A percentile compares a stretch with the other conserved stretches of the same genome.
These are phyloP conservation scores for Ramaria rubella DNA, from an alignment of 768 basidiomycete species.

Conservation along the genomic window DNA sequence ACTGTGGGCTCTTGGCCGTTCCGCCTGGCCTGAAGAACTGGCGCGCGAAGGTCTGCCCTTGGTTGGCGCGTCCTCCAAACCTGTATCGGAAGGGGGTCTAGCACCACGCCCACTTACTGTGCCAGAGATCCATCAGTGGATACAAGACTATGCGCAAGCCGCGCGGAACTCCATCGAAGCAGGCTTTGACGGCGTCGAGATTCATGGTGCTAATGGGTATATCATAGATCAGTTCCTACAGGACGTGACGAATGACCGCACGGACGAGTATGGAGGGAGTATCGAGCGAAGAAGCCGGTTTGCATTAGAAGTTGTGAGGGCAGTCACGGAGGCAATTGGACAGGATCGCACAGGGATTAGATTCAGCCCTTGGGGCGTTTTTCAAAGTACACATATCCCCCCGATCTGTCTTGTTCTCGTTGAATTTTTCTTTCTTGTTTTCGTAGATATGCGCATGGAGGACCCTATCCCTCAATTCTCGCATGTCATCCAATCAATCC, in stretches of 20 bases:
- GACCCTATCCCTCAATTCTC: conserved; percentile 51
- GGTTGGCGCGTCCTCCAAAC: conserved; percentile 7
- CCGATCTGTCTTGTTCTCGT: neutral
- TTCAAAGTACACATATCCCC: neutral
- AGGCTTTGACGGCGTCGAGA: conserved; percentile 64
- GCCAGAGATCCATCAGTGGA: conserved; percentile 44
- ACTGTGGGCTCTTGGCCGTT: conserved; percentile 51
- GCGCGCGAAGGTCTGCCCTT: conserved; percentile 17
- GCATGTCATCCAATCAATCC: conserved; percentile 43
- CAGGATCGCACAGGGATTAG: conserved; percentile 47
- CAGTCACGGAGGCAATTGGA: conserved; percentile 47
- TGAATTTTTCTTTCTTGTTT: neutral
- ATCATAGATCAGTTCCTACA: conserved; percentile 59
- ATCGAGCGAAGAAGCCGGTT: conserved; percentile 56
- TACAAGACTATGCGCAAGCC: conserved; percentile 44
- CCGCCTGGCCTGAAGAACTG: conserved; percentile 30
- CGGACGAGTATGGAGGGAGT: conserved; percentile 63
- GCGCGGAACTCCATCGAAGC: conserved; percentile 53
- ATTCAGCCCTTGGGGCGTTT: conserved; percentile 46
- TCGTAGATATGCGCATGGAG: conserved; percentile 35
- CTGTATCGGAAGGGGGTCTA: conserved; percentile 13
- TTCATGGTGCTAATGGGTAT: conserved; percentile 36
- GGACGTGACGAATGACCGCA: conserved; percentile 47
- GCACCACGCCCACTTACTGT: conserved; percentile 39
- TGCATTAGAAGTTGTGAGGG: conserved; percentile 45